phyloP scores from a whole-genome alignment of 768 basidiomycete genomes.

The Amanita fuliginea region DNA sequence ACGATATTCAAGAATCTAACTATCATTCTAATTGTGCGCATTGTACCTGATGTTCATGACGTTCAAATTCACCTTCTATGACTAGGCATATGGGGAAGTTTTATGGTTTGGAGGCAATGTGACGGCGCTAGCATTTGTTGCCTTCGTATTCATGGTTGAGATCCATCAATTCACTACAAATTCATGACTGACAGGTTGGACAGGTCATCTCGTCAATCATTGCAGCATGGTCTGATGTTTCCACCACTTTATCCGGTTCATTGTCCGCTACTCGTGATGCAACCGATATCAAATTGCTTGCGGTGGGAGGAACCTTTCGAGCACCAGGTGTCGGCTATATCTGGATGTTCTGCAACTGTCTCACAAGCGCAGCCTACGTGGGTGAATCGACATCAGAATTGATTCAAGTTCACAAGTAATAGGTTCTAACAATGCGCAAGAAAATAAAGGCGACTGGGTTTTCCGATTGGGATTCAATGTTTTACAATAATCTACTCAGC shows the following conservation, averaged over 20 bases:
- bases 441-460: slow-evolving; percentile 92
- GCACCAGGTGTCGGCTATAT: slow-evolving; percentile 74
- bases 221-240: slow-evolving; percentile 93
- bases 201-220: slow-evolving; percentile 89
- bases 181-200: background rate
- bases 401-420: slow-evolving; percentile 1
- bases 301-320: slow-evolving; percentile 34
- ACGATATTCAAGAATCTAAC: slow-evolving; percentile 99
- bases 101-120: slow-evolving; percentile 92
- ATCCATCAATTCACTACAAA: slow-evolving; percentile 9
- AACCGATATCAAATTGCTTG: slow-evolving; percentile 24
- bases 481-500: slow-evolving; percentile 93
- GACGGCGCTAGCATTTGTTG: slow-evolving; percentile 76
- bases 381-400: slow-evolving; percentile 16
- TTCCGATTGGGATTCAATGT: slow-evolving; percentile 98
- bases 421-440: slow-evolving; percentile 96
- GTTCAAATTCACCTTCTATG: slow-evolving; percentile 3
- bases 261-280: slow-evolving; percentile 23
- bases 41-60: slow-evolving; percentile 1
- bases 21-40: slow-evolving; percentile 91
- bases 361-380: slow-evolving; percentile 85
- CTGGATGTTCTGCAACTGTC: slow-evolving; percentile 94
- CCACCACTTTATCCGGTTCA: slow-evolving; percentile 27
- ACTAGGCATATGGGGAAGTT: slow-evolving; percentile 92
- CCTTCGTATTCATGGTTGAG: slow-evolving; percentile 84